Evolutionary conservation across 176 grass and related monocot species (phyloP).

Genomic region (Eleusine indica): DNA sequence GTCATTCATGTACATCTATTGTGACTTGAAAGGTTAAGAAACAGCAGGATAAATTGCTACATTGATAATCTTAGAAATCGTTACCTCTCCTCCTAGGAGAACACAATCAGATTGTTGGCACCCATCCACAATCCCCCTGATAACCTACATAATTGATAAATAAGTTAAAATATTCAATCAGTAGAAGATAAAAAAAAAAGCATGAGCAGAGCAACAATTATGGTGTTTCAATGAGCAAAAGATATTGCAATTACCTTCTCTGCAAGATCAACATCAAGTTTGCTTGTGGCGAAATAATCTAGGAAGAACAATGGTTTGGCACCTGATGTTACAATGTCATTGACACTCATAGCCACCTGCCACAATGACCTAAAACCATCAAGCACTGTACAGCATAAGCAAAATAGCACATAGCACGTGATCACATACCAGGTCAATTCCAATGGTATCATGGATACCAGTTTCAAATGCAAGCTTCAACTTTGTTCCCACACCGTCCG

Average conservation of each 20-base stretch:
- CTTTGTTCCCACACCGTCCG: constrained; percentile 93
- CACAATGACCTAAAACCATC: background rate
- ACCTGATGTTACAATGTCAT: constrained; percentile 93
- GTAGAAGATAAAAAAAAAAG: background rate
- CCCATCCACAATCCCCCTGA: constrained; percentile 91
- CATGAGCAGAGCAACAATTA: background rate
- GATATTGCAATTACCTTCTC: constrained; percentile 61
- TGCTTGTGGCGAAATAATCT: constrained; percentile 90
- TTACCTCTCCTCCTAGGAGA: constrained; percentile 90
- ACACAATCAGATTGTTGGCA: constrained; percentile 85
- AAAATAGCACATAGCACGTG: background rate
- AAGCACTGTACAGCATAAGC: background rate
- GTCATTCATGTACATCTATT: background rate
- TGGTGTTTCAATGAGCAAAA: background rate
- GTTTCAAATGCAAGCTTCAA: constrained; percentile 97
- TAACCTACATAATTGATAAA: constrained; percentile 52
- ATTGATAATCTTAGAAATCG: background rate
- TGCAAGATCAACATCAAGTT: constrained; percentile 91
- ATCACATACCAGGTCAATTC: constrained; percentile 77
- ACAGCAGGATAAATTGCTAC: background rate
- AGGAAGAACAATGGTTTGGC: constrained; percentile 96
- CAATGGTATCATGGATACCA: constrained; percentile 95
- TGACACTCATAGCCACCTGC: constrained; percentile 98
- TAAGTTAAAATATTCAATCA: background rate
- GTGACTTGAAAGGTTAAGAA: background rate